Conservation (phyloP, 306 rosid genomes). For the Sophora flavescens region DNA sequence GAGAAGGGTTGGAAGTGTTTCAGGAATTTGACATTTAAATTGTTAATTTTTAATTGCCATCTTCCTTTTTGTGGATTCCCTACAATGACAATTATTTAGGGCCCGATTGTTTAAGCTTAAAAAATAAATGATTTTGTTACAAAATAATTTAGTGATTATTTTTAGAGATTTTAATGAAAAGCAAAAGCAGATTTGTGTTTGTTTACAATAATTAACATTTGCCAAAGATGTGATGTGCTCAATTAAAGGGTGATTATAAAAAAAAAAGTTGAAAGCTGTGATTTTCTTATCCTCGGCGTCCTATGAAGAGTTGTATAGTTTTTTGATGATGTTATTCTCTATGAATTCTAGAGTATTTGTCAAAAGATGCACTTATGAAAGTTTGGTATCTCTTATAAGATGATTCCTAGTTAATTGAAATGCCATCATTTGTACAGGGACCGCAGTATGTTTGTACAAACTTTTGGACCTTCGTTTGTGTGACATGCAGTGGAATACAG, state of each 20-base stretch:
- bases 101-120: too few relatives aligned
- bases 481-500: constrained; percentile 92
- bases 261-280: not conserved
- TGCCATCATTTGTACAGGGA: constrained; percentile 63
- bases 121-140: too few relatives aligned
- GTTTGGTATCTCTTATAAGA: constrained; percentile 16
- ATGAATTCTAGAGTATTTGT: constrained; percentile 14
- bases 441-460: constrained; percentile 85
- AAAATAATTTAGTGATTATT: too few relatives aligned
- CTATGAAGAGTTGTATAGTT: constrained; percentile 10
- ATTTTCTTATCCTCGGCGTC: constrained; percentile 1
- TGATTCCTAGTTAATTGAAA: not conserved
- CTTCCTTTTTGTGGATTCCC: not conserved
- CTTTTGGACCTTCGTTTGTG: constrained; percentile 83
- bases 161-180: too few relatives aligned
- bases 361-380: constrained; percentile 17
- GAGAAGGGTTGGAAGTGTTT: not conserved
- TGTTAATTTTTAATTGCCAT: not conserved
- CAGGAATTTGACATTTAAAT: not conserved
- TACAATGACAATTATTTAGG: not conserved
- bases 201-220: constrained; percentile 1
- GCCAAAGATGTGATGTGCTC: not conserved
- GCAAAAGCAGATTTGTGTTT: too few relatives aligned
- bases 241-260: not conserved
- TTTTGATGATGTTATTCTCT: constrained; percentile 3